These are phyloP conservation scores for Pisolithus albus DNA, from an alignment of 768 basidiomycete genomes.

Conservation along the genomic window DNA sequence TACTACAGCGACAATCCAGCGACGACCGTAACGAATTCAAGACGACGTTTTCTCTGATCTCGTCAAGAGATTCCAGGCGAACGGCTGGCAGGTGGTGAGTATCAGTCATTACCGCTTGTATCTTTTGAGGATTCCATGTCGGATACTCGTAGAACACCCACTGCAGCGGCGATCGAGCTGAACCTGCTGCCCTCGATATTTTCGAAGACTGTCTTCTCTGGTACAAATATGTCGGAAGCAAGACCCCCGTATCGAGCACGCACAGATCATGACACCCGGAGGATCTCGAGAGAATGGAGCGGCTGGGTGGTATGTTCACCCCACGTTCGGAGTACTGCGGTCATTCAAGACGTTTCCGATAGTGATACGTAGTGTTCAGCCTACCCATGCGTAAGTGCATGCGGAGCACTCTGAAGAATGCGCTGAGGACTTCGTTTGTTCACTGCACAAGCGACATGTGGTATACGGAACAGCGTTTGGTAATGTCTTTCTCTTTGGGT, in stretches of 20 bases:
- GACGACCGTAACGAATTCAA: conserved; percentile 51
- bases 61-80: conserved; percentile 58
- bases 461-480: conserved; percentile 81
- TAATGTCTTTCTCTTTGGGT: conserved; percentile 19
- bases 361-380: conserved; percentile 92
- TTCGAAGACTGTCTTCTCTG: conserved; percentile 58
- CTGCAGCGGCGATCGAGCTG: conserved; percentile 85
- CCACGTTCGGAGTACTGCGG: background rate
- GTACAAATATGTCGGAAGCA: conserved; percentile 31
- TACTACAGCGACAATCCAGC: conserved; percentile 70
- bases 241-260: conserved; percentile 89
- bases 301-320: conserved; percentile 46
- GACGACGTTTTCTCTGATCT: conserved; percentile 50
- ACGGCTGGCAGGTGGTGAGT: conserved; percentile 81
- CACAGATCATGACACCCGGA: conserved; percentile 72
- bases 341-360: background rate
- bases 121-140: too few relatives aligned
- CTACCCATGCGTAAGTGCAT: conserved; percentile 72
- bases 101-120: background rate
- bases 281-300: conserved; percentile 65
- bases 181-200: conserved; percentile 74
- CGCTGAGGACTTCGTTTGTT: background rate
- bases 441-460: conserved; percentile 86
- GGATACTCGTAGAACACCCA: conserved; percentile 62
- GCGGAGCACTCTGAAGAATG: background rate